Evolutionary conservation across 2,329 filamentous ascomycete species (phyloP), one percentile per base, ranked within the genome.

Genomic region (Talaromyces sp.): DNA sequence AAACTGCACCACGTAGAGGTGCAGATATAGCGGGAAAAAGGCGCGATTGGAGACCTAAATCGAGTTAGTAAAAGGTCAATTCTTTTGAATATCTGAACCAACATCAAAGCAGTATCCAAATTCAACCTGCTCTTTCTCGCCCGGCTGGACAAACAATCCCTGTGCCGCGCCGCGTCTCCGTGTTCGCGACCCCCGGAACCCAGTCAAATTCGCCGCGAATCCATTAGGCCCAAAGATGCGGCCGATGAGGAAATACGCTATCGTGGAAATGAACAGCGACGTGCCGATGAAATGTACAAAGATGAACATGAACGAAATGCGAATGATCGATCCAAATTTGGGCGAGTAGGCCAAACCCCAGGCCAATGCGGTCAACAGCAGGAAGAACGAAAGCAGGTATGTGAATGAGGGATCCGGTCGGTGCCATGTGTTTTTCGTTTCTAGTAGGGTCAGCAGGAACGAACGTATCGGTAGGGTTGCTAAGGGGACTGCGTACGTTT

Each of bases 101-200:
- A 85, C 87, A 76, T 89, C 87, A 74, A 88, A 89, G 72, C 87
- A 89, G 71, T 89, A 89, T 58, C 87, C 87, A 74, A 89, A 89
- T 69, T 89, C 87, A 64, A 89, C 72, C 63, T 83, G 83, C 59
- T 88, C 85, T 32, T 81, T 82, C 64, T 79, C 77, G 10, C 77
- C 78, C 0, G 82, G 80, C 59, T 84, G 82, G 5, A 81, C 78
- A 68, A 88, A 88, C 7, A 88, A 73, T 2, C 86, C 85, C 69
- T 83, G 77, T 55, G 79, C 77, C 19, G 74, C 72, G 59, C 77
- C 73, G 63, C 83, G 72, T 69, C 83, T 77, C 62, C 82, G 75
- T 33, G 81, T 79, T 5, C 81, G 73, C 55, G 63, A 75, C 63
- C 70, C 75, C 62, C 78, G 65, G 56, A 82, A 66, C 19, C 83